These are phyloP conservation scores for Striga hermonthica DNA, from an alignment of 305 asterid species.

Conservation along the genomic window DNA sequence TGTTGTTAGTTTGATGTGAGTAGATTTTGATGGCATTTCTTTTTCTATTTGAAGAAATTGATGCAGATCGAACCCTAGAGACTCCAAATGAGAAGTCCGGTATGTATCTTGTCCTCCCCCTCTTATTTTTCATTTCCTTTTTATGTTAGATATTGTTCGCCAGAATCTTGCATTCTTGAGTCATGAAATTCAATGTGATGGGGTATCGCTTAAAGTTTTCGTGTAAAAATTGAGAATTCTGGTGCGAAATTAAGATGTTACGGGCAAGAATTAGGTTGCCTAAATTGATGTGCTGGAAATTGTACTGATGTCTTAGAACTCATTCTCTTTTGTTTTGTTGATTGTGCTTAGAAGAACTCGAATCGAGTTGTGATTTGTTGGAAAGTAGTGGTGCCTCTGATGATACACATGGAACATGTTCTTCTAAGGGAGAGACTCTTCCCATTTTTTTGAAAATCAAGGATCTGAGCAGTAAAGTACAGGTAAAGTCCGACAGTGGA, in stretches of 20 bases:
- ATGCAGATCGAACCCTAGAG: conserved; percentile 36
- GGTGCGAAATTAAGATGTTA: conserved; percentile 6
- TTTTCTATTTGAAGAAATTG: background rate
- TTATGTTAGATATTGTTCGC: conserved; percentile 15
- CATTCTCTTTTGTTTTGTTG: conserved; percentile 29
- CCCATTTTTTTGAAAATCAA: conserved; percentile 54
- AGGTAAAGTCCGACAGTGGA: conserved; percentile 38
- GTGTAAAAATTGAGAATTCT: background rate
- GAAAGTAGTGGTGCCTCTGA: conserved; percentile 41
- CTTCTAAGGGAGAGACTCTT: conserved; percentile 41
- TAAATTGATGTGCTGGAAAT: background rate
- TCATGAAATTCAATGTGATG: conserved; percentile 2
- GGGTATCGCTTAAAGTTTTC: background rate
- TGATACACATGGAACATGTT: conserved; percentile 43
- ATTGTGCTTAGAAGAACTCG: conserved; percentile 45
- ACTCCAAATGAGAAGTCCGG: conserved; percentile 35
- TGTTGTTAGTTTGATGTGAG: conserved; percentile 1
- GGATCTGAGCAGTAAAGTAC: conserved; percentile 55
- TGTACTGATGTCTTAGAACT: conserved; percentile 10
- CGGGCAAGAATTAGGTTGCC: background rate
- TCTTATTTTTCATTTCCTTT: conserved; percentile 14
- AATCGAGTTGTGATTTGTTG: conserved; percentile 36
- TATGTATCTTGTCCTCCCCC: conserved; percentile 1
- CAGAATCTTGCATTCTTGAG: background rate
- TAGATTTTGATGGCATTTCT: conserved; percentile 18